Evolutionary conservation across 176 grass and related monocot genomes (phyloP).

Genomic region (Oryza punctata): DNA sequence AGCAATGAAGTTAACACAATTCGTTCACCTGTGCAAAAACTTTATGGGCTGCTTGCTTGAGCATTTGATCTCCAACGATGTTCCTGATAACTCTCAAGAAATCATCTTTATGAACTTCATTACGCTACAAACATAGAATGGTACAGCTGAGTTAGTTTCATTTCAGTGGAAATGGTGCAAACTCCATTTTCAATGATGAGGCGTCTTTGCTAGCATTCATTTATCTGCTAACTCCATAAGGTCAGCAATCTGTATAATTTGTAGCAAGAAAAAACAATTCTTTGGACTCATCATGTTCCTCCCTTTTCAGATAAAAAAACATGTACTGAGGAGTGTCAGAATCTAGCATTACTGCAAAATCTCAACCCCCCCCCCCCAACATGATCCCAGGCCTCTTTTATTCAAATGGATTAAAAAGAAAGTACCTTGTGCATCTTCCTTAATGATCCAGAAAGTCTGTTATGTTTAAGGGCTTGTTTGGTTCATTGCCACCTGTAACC

Average conservation of each 20-base stretch:
- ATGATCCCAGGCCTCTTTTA: neutral
- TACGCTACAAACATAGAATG: constrained; percentile 63
- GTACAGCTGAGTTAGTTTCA: constrained; percentile 24
- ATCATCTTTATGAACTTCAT: constrained; percentile 98
- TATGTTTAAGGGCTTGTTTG: constrained; percentile 5
- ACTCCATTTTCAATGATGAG: constrained; percentile 17
- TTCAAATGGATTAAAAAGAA: neutral
- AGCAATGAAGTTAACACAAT: constrained; percentile 25
- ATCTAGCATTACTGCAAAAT: neutral
- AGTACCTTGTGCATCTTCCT: neutral
- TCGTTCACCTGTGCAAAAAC: constrained; percentile 79
- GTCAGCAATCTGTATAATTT: constrained; percentile 24
- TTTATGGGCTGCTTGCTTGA: constrained; percentile 97
- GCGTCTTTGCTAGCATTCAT: constrained; percentile 1
- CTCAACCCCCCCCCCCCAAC: neutral
- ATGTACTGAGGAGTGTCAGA: neutral
- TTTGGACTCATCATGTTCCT: neutral
- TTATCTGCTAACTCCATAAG: neutral
- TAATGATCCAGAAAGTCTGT: constrained; percentile 5
- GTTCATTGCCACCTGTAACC: too few relatives aligned
- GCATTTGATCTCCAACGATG: constrained; percentile 98
- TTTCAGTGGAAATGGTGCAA: constrained; percentile 10
- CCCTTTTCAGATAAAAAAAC: constrained; percentile 17
- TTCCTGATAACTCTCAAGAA: constrained; percentile 94
- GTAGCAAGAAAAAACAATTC: constrained; percentile 15